A percentile compares a stretch with the other conserved stretches of the same genome.
phyloP scores from a whole-genome alignment of 2,329 filamentous ascomycete genomes.

The Cercospora zeae-maydis region DNA sequence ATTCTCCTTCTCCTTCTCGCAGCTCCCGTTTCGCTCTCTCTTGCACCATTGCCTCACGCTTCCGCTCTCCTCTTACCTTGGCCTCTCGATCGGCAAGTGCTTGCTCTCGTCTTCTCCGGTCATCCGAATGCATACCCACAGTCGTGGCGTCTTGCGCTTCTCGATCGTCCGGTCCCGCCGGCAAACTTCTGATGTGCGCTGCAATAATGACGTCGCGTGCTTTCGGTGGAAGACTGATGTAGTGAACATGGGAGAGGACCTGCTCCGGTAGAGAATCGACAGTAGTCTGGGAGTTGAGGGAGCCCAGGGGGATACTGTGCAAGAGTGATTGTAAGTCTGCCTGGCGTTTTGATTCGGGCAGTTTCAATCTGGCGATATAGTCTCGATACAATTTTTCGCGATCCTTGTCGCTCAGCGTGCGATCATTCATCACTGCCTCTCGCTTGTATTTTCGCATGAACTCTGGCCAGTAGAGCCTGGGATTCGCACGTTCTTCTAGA shows the following conservation, averaged over 20 bases:
- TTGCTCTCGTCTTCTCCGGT: slow-evolving; percentile 22
- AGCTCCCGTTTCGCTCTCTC: slow-evolving; percentile 20
- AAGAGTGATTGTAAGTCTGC: slow-evolving; percentile 66
- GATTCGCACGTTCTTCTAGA: slow-evolving; percentile 74
- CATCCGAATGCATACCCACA: slow-evolving; percentile 25
- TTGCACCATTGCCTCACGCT: slow-evolving; percentile 20
- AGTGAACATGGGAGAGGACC: slow-evolving; percentile 65
- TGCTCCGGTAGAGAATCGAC: slow-evolving; percentile 58
- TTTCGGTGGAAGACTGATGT: slow-evolving; percentile 60
- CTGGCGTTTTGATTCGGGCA: slow-evolving; percentile 63
- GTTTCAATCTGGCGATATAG: slow-evolving; percentile 62
- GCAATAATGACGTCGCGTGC: slow-evolving; percentile 63
- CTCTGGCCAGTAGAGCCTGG: slow-evolving; percentile 95
- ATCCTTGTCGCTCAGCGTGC: slow-evolving; percentile 59
- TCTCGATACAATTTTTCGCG: slow-evolving; percentile 77
- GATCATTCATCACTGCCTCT: slow-evolving; percentile 74
- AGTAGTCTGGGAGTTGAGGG: slow-evolving; percentile 59
- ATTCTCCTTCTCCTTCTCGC: slow-evolving; percentile 24
- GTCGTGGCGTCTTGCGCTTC: slow-evolving; percentile 48
- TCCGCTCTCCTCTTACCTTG: slow-evolving; percentile 25
- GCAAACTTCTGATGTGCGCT: slow-evolving; percentile 62
- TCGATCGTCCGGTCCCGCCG: slow-evolving; percentile 37
- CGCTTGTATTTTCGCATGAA: slow-evolving; percentile 89
- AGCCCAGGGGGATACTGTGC: slow-evolving; percentile 55
- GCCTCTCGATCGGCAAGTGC: slow-evolving; percentile 25